These are phyloP conservation scores for Phialophora expanda DNA, from an alignment of 2,329 filamentous ascomycete species.

Conservation along the genomic window DNA sequence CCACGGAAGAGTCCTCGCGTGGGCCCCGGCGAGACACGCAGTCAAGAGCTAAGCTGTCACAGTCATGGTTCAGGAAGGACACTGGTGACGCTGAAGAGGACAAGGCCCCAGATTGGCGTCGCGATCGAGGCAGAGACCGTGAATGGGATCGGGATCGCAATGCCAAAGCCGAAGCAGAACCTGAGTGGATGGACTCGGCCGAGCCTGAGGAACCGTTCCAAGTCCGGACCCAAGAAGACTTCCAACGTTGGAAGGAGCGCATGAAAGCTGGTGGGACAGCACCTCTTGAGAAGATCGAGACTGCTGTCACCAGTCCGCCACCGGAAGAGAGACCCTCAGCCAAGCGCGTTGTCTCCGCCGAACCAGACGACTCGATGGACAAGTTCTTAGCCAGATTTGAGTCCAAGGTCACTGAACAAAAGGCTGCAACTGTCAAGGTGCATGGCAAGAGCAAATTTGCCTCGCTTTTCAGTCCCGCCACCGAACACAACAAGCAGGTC, in stretches of 20 bases:
- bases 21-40: slow-evolving; percentile 36
- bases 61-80: slow-evolving; percentile 75
- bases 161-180: slow-evolving; percentile 72
- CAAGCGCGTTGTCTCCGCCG: slow-evolving; percentile 34
- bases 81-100: slow-evolving; percentile 47
- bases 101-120: slow-evolving; percentile 71
- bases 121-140: slow-evolving; percentile 55
- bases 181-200: slow-evolving; percentile 83
- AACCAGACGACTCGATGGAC: slow-evolving; percentile 38
- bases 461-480: slow-evolving; percentile 70
- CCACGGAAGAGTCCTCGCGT: slow-evolving; percentile 25
- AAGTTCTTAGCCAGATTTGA: slow-evolving; percentile 40
- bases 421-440: slow-evolving; percentile 57
- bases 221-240: slow-evolving; percentile 83
- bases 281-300: slow-evolving; percentile 37
- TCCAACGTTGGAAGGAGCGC: slow-evolving; percentile 90
- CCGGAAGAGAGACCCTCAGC: slow-evolving; percentile 45
- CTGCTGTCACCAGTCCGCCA: slow-evolving; percentile 30
- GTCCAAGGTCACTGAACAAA: slow-evolving; percentile 46
- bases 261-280: slow-evolving; percentile 70
- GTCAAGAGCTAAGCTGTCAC: slow-evolving; percentile 63
- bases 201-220: slow-evolving; percentile 59
- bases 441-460: slow-evolving; percentile 82
- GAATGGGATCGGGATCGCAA: slow-evolving; percentile 64
- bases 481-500: slow-evolving; percentile 36